Percentiles rank a stretch among this genome's conserved stretches.
These are phyloP conservation scores for Candida nanaspora DNA, from an alignment of 805 yeast species.

Conservation along the genomic window DNA sequence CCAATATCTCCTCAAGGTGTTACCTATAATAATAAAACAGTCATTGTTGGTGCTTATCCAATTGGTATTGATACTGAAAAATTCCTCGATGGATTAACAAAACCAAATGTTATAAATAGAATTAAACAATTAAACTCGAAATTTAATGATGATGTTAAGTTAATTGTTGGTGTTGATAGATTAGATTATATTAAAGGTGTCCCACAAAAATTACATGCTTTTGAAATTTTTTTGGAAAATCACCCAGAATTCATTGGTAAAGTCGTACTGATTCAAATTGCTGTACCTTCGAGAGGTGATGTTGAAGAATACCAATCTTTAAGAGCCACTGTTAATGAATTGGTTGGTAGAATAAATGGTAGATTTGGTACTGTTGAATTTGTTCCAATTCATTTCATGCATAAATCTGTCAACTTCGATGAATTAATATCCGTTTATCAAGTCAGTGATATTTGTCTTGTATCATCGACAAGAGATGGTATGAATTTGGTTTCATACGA, in stretches of 20 bases:
- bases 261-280: conserved; percentile 91
- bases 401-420: conserved; percentile 82
- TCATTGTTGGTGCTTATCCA: conserved; percentile 95
- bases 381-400: conserved; percentile 96
- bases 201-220: conserved; percentile 94
- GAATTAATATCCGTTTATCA: conserved; percentile 86
- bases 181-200: conserved; percentile 96
- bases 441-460: conserved; percentile 84
- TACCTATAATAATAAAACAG: conserved; percentile 64
- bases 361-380: conserved; percentile 94
- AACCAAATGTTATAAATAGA: conserved; percentile 55
- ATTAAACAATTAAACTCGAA: conserved; percentile 50
- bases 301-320: conserved; percentile 95
- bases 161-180: conserved; percentile 95
- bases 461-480: conserved; percentile 94
- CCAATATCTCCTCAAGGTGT: conserved; percentile 90
- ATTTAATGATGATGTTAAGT: conserved; percentile 68
- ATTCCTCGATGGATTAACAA: conserved; percentile 65
- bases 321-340: conserved; percentile 89
- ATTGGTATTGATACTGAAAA: conserved; percentile 96
- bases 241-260: conserved; percentile 99
- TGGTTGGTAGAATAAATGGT: conserved; percentile 95
- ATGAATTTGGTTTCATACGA: conserved; percentile 97
- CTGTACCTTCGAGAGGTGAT: conserved; percentile 96
- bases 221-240: conserved; percentile 83